Conservation (phyloP, 1,284 basidiomycete genomes). For the Violaceomyces palustris region DNA sequence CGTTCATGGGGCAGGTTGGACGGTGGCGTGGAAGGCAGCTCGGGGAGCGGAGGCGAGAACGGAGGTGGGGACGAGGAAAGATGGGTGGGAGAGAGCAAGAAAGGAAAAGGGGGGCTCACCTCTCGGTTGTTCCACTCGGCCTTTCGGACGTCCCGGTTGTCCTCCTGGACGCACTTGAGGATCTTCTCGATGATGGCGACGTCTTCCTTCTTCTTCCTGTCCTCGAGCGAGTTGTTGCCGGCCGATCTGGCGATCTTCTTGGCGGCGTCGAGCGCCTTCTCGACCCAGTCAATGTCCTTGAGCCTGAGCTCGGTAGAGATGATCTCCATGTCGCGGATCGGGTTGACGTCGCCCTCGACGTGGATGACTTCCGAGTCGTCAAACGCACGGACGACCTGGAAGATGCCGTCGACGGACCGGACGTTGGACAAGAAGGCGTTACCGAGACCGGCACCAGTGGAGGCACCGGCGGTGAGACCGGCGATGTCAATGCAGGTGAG, state of each 20-base stretch:
- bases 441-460: slow-evolving; percentile 94
- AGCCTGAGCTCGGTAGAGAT: slow-evolving; percentile 74
- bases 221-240: slow-evolving; percentile 76
- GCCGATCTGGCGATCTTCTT: slow-evolving; percentile 43
- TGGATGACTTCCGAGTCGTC: slow-evolving; percentile 98
- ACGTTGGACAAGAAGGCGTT: slow-evolving; percentile 98
- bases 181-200: slow-evolving; percentile 80
- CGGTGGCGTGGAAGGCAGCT: too few species aligned
- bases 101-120: slow-evolving; percentile 61
- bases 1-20: too few species aligned
- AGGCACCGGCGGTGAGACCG: slow-evolving; percentile 90
- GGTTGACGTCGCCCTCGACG: slow-evolving; percentile 97
- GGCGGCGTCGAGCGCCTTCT: slow-evolving; percentile 73
- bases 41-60: too few species aligned
- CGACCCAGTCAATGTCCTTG: slow-evolving; percentile 98
- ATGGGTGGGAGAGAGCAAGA: neutral
- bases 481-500: slow-evolving; percentile 99
- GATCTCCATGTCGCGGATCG: slow-evolving; percentile 94
- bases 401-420: slow-evolving; percentile 96
- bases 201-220: slow-evolving; percentile 95
- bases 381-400: slow-evolving; percentile 96
- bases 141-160: slow-evolving; percentile 88
- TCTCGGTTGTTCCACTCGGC: slow-evolving; percentile 94
- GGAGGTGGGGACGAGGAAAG: neutral
- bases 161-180: slow-evolving; percentile 70